A percentile compares a stretch with the other conserved stretches of the same genome.
These are phyloP conservation scores for Tetrapisispora arboricola DNA, from an alignment of 805 yeast species.

Conservation along the genomic window DNA sequence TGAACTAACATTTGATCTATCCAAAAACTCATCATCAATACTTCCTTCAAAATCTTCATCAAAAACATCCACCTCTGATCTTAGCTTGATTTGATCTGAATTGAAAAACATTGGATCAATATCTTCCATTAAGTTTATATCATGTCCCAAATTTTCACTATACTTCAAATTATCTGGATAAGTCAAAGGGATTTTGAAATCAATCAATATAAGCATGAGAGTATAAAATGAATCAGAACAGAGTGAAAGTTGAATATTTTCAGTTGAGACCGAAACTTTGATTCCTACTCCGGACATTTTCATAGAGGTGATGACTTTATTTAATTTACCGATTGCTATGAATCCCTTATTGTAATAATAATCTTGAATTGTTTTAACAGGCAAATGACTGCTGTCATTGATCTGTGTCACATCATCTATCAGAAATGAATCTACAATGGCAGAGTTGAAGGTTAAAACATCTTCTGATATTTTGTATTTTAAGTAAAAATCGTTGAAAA, in stretches of 20 bases:
- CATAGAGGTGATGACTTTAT: not conserved
- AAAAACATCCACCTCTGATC: constrained; percentile 14
- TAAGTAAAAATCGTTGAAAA: constrained; percentile 18
- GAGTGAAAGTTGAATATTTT: constrained; percentile 31
- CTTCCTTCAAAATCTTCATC: constrained; percentile 2
- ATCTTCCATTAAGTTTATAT: constrained; percentile 33
- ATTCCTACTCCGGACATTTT: not conserved
- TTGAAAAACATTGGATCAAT: constrained; percentile 26
- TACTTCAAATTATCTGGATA: constrained; percentile 53
- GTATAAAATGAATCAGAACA: constrained; percentile 85
- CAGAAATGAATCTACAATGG: constrained; percentile 41
- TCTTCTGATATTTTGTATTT: not conserved
- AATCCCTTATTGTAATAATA: constrained; percentile 21
- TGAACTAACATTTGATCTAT: not conserved
- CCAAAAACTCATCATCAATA: not conserved
- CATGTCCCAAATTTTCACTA: constrained; percentile 25
- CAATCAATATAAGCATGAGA: constrained; percentile 54
- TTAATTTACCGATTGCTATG: constrained; percentile 18
- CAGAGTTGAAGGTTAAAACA: constrained; percentile 27
- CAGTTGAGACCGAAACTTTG: not conserved
- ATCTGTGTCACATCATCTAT: constrained; percentile 50
- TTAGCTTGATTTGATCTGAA: constrained; percentile 6
- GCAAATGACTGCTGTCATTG: constrained; percentile 3
- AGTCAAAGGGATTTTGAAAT: constrained; percentile 57
- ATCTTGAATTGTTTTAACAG: constrained; percentile 7